Evolutionary conservation across 148 eudicot species (phyloP), one percentile per base, ranked within the genome.

Genomic region (Diospyros kaki): DNA sequence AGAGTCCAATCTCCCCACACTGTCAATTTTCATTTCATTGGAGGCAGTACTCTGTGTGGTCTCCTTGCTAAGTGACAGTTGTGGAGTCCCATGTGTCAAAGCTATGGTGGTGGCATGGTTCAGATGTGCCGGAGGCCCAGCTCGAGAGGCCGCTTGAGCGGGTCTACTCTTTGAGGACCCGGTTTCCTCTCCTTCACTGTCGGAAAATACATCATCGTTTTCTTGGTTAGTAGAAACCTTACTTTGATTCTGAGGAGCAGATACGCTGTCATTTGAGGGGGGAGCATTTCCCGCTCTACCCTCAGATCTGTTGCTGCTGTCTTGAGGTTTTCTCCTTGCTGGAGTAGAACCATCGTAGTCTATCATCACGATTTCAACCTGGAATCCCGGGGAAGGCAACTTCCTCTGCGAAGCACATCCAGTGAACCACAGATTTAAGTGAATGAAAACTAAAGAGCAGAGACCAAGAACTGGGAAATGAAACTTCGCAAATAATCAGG

Each of bases 151-250:
- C 55, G 74, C 71, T 76, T 46, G 80, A 78, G 82, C 60, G 43
- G 64, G 78, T 28, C 68, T 83, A 18, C 54, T 73, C 67, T 78
- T 82, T 5, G 87, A 78, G 68, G 94, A 46, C 18, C 60, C 79
- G 8, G 72, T 72, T 89, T 90, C 95, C 80, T 91, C 97, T 71
- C 89, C 97, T 56, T 94, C 95, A 73, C 97, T 87, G 68, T 94
- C 98, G 3, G 98, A 87, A 80, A 94, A 94, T 39, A 91, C 91
- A 78, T 94, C 90, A 58, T 94, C 98, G 28, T 81, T 83, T 67
- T 83, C 88, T 71, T 84, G 85, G 58, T 81, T 86, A 55, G 58
- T 51, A 9, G 91, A 78, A 44, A 75, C 59, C 72, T 74, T 55
- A 38, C n/a, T 83, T 80, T 66, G 79, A 72, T 77, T 77, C 56